Conservation (phyloP, 768 basidiomycete genomes). For the Trichaptum fuscoviolaceum region DNA sequence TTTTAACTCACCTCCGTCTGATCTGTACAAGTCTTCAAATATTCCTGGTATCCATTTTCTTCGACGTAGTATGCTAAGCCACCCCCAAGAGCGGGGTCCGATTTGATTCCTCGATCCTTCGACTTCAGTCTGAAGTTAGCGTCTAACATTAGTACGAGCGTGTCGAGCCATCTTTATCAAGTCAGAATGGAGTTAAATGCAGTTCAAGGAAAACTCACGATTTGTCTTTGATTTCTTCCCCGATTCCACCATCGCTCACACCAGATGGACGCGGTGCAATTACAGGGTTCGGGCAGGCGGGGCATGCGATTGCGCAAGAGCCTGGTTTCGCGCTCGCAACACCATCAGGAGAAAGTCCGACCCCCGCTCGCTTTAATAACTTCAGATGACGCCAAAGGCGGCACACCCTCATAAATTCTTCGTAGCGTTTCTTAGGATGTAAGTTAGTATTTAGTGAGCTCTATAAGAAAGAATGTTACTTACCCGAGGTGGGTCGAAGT, state of each 20-base stretch:
- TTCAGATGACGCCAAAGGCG: conserved; percentile 20
- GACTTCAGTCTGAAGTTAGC: not conserved
- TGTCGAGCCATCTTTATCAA: not conserved
- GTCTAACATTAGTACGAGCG: not conserved
- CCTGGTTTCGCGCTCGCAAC: conserved; percentile 18
- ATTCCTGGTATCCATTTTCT: conserved; percentile 15
- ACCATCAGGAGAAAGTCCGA: conserved; percentile 21
- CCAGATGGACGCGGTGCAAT: conserved; percentile 18
- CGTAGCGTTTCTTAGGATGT: not conserved
- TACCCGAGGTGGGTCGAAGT: conserved; percentile 11
- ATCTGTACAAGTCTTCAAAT: conserved; percentile 11
- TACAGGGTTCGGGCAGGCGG: conserved; percentile 24
- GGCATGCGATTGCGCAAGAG: conserved; percentile 21
- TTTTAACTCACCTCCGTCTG: conserved; percentile 19
- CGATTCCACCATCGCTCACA: conserved; percentile 15
- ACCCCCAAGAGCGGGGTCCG: conserved; percentile 19
- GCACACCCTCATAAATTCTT: conserved; percentile 11
- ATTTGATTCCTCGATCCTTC: conserved; percentile 3
- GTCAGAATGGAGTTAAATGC: too few species aligned
- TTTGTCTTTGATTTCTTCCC: conserved; percentile 11
- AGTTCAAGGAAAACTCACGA: too few species aligned
- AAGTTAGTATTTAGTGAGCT: too few species aligned
- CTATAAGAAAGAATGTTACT: too few species aligned
- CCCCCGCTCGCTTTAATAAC: conserved; percentile 21
- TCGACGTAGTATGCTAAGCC: conserved; percentile 25